Base-by-base conservation (phyloP, 2,329 filamentous ascomycete genomes). In the Polytolypa hystricis region DNA sequence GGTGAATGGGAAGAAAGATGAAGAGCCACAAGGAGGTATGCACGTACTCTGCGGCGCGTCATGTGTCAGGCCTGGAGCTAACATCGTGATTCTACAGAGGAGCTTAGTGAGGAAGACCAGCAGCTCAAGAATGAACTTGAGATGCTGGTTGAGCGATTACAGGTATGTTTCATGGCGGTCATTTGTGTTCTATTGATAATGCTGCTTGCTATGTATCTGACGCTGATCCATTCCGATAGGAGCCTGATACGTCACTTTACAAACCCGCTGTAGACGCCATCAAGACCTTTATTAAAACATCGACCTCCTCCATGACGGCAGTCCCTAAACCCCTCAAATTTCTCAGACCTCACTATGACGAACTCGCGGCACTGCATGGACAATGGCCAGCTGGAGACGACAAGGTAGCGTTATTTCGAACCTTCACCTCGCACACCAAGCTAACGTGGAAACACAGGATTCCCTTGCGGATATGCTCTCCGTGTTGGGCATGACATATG, bases 321-420 rank as follows among this genome's bases (percentile, higher is more conserved):
- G 91, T 98, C 44, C 91, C 93, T 16, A 98, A 98, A 66, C 91
- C 91, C 21, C 74, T 98, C 53, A 98, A 98, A 65, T 98, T 98
- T 62, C 75, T 98, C 46, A 78, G 91, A 67, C 91, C 89, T 49
- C 89, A 98, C 64, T 98, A 96, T 67, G 83, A 93, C 64, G 78
- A 81, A 39, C 71, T 98, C 56, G 81, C 81, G 44, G 82, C 82
- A 60, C 69, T 87, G 18, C 94, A 95, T 67, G 87, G 93, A 42
- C 75, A 81, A 58, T 98, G 93, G 91, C 73, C 81, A 3, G 73
- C 74, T 39, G 78, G 85, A 46, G 77, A 85, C 35, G 77, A 94
- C 66, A 94, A 93, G 74, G 84, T 81, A 43, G 75, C 42, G 48
- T 47, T 17, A 33, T 16, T 19, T 10, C n/a, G n/a, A n/a, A n/a